phyloP scores from a whole-genome alignment of 345 rosid genomes.

The Odontarrhena argentea region DNA sequence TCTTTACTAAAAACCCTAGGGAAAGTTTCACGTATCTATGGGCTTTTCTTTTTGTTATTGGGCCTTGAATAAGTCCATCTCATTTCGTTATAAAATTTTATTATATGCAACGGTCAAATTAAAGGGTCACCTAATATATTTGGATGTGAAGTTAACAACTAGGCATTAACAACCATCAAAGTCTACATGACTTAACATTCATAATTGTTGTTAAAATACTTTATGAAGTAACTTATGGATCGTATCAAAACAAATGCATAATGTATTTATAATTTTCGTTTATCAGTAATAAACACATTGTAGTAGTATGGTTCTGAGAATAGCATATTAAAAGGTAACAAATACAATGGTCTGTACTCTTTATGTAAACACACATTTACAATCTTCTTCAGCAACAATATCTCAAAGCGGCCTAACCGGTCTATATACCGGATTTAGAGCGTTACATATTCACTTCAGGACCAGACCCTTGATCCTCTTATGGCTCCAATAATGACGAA shows the following conservation, averaged over 20 bases:
- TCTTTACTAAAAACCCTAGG: slow-evolving; percentile 16
- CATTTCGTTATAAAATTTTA: neutral
- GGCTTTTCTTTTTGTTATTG: slow-evolving; percentile 25
- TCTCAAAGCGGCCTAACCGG: slow-evolving; percentile 9
- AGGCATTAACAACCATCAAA: neutral
- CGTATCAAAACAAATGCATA: neutral
- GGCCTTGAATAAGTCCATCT: slow-evolving; percentile 4
- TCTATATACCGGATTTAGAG: slow-evolving; percentile 8
- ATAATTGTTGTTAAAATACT: neutral
- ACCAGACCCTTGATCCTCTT: slow-evolving; percentile 34
- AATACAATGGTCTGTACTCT: neutral
- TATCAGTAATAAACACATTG: neutral
- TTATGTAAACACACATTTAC: slow-evolving; percentile 15
- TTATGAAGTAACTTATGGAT: neutral
- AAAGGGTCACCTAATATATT: too few relatives aligned
- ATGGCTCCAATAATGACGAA: slow-evolving; percentile 21
- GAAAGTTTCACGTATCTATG: neutral
- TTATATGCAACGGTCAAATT: neutral
- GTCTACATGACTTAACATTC: neutral
- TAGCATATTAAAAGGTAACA: neutral
- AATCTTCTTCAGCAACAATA: slow-evolving; percentile 9
- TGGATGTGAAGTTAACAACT: neutral
- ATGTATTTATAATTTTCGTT: neutral
- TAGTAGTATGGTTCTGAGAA: neutral
- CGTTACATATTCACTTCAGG: slow-evolving; percentile 19